Conservation (phyloP, 306 rosid genomes). For the Vigna reflexopilosa region DNA sequence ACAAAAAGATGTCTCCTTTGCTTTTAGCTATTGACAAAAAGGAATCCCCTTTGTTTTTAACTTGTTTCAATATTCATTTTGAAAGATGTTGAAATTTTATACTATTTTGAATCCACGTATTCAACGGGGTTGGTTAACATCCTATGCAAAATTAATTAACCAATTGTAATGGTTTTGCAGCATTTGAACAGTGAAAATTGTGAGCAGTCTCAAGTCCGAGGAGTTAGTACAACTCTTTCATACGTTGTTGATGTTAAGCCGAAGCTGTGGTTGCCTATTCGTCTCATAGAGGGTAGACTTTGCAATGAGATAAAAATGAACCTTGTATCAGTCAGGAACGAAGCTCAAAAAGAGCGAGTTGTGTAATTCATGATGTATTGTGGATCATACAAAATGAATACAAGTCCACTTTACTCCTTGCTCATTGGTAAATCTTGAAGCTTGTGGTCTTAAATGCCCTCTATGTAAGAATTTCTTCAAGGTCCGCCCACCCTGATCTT, state of each 20-base stretch:
- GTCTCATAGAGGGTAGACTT: slow-evolving; percentile 78
- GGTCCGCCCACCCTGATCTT: neutral
- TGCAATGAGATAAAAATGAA: slow-evolving; percentile 78
- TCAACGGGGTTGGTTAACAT: neutral
- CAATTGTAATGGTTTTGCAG: slow-evolving; percentile 57
- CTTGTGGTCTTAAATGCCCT: slow-evolving; percentile 17
- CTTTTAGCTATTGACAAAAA: slow-evolving; percentile 7
- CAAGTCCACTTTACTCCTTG: slow-evolving; percentile 25
- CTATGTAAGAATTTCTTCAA: neutral
- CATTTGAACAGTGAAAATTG: slow-evolving; percentile 44
- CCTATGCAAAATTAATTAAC: slow-evolving; percentile 28
- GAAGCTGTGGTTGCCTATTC: slow-evolving; percentile 78
- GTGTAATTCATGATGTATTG: neutral
- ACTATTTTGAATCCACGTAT: slow-evolving; percentile 29
- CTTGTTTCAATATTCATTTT: slow-evolving; percentile 20
- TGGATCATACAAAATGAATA: slow-evolving; percentile 31
- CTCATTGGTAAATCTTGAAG: neutral
- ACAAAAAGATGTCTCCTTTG: neutral
- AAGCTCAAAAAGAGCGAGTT: slow-evolving; percentile 58
- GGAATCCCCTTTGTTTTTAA: slow-evolving; percentile 2
- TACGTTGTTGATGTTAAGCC: slow-evolving; percentile 89
- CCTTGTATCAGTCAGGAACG: slow-evolving; percentile 67
- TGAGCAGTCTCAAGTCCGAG: slow-evolving; percentile 44
- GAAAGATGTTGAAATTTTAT: slow-evolving; percentile 18
- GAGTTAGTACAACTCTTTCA: slow-evolving; percentile 54